These are phyloP conservation scores for Penicillium corylophilum DNA, from an alignment of 2,329 filamentous ascomycete species.

Conservation along the genomic window DNA sequence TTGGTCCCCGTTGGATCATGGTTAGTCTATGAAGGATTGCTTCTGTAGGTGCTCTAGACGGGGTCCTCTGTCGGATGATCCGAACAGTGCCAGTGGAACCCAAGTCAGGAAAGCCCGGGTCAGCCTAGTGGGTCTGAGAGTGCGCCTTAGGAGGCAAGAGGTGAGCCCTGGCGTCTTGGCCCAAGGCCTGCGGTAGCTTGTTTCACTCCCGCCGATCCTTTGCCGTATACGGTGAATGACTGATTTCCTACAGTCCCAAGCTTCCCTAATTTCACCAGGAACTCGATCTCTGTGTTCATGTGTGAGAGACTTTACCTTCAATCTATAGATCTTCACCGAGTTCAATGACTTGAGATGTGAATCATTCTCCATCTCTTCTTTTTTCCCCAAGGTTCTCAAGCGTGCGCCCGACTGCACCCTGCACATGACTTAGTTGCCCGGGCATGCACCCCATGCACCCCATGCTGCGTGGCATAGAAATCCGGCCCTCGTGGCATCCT, in stretches of 20 bases:
- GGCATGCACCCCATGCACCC: not conserved
- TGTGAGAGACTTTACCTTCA: too few species aligned
- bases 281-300: not conserved
- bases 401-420: not conserved
- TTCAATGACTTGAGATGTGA: too few species aligned
- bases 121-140: slow-evolving; percentile 19
- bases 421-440: too few species aligned
- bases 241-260: not conserved
- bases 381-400: not conserved
- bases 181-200: slow-evolving; percentile 11
- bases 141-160: slow-evolving; percentile 8
- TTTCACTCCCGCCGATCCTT: slow-evolving; percentile 19
- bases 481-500: not conserved
- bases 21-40: not conserved
- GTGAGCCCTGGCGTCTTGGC: slow-evolving; percentile 8
- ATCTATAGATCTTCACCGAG: too few species aligned
- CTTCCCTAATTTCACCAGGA: not conserved
- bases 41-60: not conserved
- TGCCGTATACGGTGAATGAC: slow-evolving; percentile 11
- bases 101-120: not conserved
- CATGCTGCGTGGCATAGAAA: not conserved
- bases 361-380: not conserved
- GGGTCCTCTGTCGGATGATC: not conserved
- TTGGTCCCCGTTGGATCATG: too few species aligned
- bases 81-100: not conserved